phyloP scores from a whole-genome alignment of 306 rosid genomes.

The Corylus avellana region DNA sequence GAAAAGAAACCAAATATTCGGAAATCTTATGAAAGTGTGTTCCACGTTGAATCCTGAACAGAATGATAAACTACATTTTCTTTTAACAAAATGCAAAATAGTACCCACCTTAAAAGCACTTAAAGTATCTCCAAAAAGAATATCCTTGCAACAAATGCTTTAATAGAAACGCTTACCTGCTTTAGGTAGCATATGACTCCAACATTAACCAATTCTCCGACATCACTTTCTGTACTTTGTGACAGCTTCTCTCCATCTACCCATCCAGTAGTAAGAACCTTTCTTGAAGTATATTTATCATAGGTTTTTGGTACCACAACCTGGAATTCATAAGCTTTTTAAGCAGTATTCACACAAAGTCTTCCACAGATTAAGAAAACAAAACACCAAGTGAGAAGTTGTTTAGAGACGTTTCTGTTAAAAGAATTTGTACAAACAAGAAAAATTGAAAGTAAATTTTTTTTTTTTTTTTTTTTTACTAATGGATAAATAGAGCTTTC shows the following conservation, averaged over 20 bases:
- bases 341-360: constrained; percentile 30
- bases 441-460: background rate
- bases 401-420: background rate
- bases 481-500: background rate
- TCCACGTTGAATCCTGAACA: background rate
- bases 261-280: constrained; percentile 95
- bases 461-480: too few relatives aligned
- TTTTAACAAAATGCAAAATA: background rate
- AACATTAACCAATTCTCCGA: constrained; percentile 93
- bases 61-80: background rate
- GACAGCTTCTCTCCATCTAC: constrained; percentile 93
- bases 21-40: background rate
- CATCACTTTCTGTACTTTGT: constrained; percentile 94
- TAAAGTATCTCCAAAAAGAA: background rate
- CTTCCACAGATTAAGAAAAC: constrained; percentile 1
- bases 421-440: background rate
- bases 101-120: background rate
- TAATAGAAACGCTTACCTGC: constrained; percentile 55
- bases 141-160: background rate
- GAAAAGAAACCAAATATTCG: background rate
- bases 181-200: constrained; percentile 98
- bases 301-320: constrained; percentile 94
- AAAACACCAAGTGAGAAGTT: constrained; percentile 1
- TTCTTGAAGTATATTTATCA: constrained; percentile 81
- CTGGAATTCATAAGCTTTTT: constrained; percentile 45